Evolutionary conservation across 1,139 yeast genomes (phyloP).

Genomic region (Nakaseomyces bracarensis): DNA sequence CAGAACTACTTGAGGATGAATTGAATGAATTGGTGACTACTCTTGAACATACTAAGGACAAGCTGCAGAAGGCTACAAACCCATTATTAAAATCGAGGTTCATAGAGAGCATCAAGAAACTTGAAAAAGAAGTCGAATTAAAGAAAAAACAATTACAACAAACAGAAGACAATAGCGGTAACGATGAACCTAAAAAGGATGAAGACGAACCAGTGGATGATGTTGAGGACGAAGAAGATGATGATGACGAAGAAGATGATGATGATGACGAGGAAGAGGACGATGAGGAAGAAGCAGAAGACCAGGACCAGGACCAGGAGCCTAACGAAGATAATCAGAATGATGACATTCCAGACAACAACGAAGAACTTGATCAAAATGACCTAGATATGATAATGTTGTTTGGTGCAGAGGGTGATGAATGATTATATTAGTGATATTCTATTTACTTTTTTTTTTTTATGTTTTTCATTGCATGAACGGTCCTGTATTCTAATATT

Average conservation of each 20-base stretch:
- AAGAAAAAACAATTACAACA: conserved; percentile 60
- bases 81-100: conserved; percentile 85
- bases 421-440: conserved; percentile 6
- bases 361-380: conserved; percentile 28
- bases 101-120: conserved; percentile 67
- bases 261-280: conserved; percentile 29
- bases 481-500: too few relatives aligned
- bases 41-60: conserved; percentile 65
- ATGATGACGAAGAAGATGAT: conserved; percentile 29
- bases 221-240: conserved; percentile 30
- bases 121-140: conserved; percentile 74
- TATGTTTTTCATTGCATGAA: too few relatives aligned
- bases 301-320: conserved; percentile 32
- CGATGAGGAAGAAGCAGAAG: conserved; percentile 19
- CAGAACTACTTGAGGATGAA: conserved; percentile 75
- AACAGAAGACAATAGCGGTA: conserved; percentile 27
- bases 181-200: conserved; percentile 24
- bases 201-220: conserved; percentile 26
- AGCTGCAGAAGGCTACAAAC: conserved; percentile 70
- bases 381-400: conserved; percentile 34
- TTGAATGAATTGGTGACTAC: conserved; percentile 74
- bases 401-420: conserved; percentile 33
- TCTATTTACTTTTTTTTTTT: not conserved
- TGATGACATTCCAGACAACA: conserved; percentile 4
- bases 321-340: conserved; percentile 15